Evolutionary conservation across 805 yeast species (phyloP), one percentile per base, ranked within the genome.

Genomic region (Torulaspora delbrueckii): DNA sequence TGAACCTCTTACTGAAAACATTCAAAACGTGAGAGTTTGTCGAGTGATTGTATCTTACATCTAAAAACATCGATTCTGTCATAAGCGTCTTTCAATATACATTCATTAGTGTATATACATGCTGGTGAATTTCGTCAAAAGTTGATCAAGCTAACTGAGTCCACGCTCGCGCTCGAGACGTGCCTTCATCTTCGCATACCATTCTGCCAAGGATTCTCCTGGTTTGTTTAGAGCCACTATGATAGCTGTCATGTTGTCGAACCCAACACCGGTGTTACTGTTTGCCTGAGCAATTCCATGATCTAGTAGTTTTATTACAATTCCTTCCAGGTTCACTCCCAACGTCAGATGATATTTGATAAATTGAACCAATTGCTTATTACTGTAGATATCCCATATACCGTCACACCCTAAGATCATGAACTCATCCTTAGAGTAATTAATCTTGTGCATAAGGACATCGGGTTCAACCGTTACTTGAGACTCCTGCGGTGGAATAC

Each of bases 401-500:
- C 95, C 95, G 65, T 85, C 95, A 66, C 95, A 85, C 1, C 88
- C 91, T 43, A 85, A 64, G 2, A 85, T 75, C 16, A 85, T 59
- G 61, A 85, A 85, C 61, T 85, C 91, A 56, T 84, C 88, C 14
- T 64, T 59, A 1, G 55, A 53, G 22, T 46, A 51, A 36, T 67
- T 63, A 16, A 73, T 63, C 53, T 71, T 68, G 58, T 83, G 88
- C 49, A 73, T 69, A 31, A 84, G 69, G 2, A 84, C 76, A 55
- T 85, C 95, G 0, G 95, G 95, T 56, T 82, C 87, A 26, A 80
- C 86, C 1, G 89, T 84, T 22, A 85, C 93, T 54, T 84, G 84
- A 42, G 84, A 81, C 58, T 85, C 91, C 64, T 82, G 86, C 7
- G 85, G 81, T 67, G 68, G 66, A 2, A 51, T 52, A 13, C 53